These are phyloP conservation scores for Populus hybrid DNA, from an alignment of 441 rosid species.

Conservation along the genomic window DNA sequence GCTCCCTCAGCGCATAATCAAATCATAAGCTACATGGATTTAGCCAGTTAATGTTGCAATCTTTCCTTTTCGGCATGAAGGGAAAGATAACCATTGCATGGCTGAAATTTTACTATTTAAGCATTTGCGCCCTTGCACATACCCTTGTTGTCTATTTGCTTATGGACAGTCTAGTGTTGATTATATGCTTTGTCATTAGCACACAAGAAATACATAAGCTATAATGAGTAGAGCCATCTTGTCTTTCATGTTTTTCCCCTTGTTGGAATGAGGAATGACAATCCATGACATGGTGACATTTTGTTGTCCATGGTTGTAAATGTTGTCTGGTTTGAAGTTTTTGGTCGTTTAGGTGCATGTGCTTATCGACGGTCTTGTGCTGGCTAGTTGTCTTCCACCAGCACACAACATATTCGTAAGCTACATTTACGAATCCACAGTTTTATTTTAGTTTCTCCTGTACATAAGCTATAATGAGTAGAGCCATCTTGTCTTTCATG, in stretches of 20 bases:
- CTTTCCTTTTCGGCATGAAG: background rate
- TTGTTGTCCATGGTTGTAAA: background rate
- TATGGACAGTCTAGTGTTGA: constrained; percentile 31
- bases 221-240: constrained; percentile 12
- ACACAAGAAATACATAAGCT: constrained; percentile 20
- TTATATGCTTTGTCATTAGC: constrained; percentile 6
- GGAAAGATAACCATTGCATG: background rate
- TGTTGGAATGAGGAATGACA: constrained; percentile 4
- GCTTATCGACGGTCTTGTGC: constrained; percentile 20
- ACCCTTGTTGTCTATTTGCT: constrained; percentile 18
- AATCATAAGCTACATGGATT: background rate
- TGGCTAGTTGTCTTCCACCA: constrained; percentile 23
- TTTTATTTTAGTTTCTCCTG: constrained; percentile 18
- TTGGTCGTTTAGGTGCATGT: background rate
- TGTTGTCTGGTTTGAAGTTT: background rate
- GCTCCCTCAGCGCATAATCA: background rate
- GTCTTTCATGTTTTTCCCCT: constrained; percentile 11
- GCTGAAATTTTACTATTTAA: background rate
- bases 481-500: too few relatives aligned
- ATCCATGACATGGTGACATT: background rate
- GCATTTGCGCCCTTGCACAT: background rate
- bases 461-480: too few relatives aligned
- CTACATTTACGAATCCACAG: constrained; percentile 22
- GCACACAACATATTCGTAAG: constrained; percentile 51
- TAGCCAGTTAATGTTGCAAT: background rate